Conservation (phyloP, 106 monocot genomes). For the Alisma plantagoaquatica region DNA sequence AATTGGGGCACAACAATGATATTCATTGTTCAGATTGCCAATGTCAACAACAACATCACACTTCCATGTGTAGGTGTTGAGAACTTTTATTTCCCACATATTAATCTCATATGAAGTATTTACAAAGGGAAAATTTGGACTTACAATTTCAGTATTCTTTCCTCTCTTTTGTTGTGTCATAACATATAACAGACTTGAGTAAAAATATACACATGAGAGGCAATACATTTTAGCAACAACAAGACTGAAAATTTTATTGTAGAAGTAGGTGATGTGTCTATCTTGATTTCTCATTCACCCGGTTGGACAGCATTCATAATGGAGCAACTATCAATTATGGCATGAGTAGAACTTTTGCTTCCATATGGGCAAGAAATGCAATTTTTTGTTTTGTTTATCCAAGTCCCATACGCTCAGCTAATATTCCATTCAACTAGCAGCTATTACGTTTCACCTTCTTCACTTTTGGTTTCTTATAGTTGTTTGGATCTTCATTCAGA, state of each 20-base stretch:
- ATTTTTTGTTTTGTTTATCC: conserved; percentile 96
- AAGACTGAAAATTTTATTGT: too few species aligned
- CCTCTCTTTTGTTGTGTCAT: conserved; percentile 67
- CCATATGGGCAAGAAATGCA: conserved; percentile 92
- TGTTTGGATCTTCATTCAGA: too few species aligned
- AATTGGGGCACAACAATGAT: too few species aligned
- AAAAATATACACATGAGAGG: conserved; percentile 70
- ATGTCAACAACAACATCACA: conserved; percentile 97
- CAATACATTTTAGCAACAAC: not conserved
- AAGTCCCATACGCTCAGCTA: conserved; percentile 98
- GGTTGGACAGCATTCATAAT: conserved; percentile 92
- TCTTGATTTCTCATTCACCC: conserved; percentile 84
- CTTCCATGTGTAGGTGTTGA: conserved; percentile 74
- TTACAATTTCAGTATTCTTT: conserved; percentile 34
- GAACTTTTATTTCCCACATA: conserved; percentile 46
- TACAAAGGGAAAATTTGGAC: conserved; percentile 69
- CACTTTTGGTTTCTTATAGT: too few species aligned
- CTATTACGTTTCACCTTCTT: too few species aligned
- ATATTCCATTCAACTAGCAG: conserved; percentile 95
- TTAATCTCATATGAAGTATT: conserved; percentile 85
- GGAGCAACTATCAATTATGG: conserved; percentile 92
- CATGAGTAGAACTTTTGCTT: conserved; percentile 77
- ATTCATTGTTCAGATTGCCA: too few species aligned
- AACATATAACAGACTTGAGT: conserved; percentile 60
- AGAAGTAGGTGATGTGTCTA: too few species aligned